These are phyloP conservation scores for Ceratobasidium sp. DNA, from an alignment of 1,284 basidiomycete genomes.

Conservation along the genomic window DNA sequence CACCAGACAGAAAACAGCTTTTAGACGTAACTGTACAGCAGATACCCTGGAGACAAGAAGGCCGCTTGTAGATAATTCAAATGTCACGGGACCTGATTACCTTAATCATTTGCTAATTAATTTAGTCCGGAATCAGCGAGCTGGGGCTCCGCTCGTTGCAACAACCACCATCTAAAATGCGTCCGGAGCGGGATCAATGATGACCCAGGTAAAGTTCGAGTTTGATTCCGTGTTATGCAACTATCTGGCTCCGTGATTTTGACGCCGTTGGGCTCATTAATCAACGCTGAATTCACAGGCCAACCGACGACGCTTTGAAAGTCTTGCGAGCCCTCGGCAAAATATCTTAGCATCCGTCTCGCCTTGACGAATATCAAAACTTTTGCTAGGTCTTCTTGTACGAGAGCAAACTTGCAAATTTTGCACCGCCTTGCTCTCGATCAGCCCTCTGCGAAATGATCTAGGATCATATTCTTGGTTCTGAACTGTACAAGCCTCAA, in stretches of 20 bases:
- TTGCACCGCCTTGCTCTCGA: background rate
- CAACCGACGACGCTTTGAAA: background rate
- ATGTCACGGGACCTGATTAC: constrained; percentile 20
- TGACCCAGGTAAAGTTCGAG: background rate
- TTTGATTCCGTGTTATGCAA: background rate
- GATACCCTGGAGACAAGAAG: constrained; percentile 1
- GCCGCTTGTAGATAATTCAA: background rate
- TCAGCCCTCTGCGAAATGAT: background rate
- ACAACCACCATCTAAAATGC: background rate
- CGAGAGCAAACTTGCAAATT: background rate
- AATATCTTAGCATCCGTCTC: background rate
- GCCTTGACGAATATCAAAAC: background rate
- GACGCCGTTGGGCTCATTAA: background rate
- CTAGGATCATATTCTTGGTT: background rate
- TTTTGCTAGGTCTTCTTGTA: background rate
- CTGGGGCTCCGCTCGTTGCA: background rate
- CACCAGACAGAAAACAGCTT: background rate
- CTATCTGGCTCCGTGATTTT: background rate
- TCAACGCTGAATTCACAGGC: background rate
- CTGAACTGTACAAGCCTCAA: background rate
- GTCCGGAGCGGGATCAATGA: background rate
- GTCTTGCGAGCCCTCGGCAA: background rate
- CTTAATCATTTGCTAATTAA: background rate
- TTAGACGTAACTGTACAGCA: background rate
- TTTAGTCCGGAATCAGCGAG: background rate